Percentiles rank a stretch among this genome's conserved stretches.
phyloP scores from a whole-genome alignment of 345 rosid genomes.

The Anacardium occidentale region DNA sequence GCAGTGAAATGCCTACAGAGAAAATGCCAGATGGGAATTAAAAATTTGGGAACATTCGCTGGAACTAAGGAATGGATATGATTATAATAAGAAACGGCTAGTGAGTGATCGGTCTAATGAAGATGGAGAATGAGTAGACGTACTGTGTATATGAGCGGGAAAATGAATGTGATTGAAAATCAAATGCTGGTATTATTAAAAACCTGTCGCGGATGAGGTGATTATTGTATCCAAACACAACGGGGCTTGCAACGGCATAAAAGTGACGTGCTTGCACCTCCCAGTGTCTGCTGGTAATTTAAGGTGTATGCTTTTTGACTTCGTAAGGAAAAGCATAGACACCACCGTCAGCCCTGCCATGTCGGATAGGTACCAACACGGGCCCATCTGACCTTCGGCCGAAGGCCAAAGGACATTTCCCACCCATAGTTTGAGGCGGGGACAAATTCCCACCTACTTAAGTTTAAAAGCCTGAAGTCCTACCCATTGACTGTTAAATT shows the following conservation, averaged over 20 bases:
- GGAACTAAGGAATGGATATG: conserved; percentile 5
- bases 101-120: conserved; percentile 7
- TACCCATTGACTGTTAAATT: too few relatives aligned
- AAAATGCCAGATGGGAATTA: conserved; percentile 22
- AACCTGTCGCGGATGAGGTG: background rate
- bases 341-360: too few relatives aligned
- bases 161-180: conserved; percentile 20
- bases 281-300: too few relatives aligned
- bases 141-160: conserved; percentile 34
- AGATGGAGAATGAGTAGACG: conserved; percentile 1
- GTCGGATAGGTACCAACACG: too few relatives aligned
- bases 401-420: too few relatives aligned
- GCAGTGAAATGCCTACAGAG: conserved; percentile 17
- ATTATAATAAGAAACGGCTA: conserved; percentile 11
- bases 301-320: too few relatives aligned
- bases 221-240: conserved; percentile 12
- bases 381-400: too few relatives aligned
- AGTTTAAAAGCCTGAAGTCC: too few relatives aligned
- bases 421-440: too few relatives aligned
- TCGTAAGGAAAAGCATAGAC: too few relatives aligned
- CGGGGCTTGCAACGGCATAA: background rate
- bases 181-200: conserved; percentile 8
- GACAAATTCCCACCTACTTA: too few relatives aligned
- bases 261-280: background rate
- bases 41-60: background rate